A percentile compares a stretch with the other conserved stretches of the same genome.
Conservation (phyloP, 345 rosid genomes). For the Melastoma malabathricum region DNA sequence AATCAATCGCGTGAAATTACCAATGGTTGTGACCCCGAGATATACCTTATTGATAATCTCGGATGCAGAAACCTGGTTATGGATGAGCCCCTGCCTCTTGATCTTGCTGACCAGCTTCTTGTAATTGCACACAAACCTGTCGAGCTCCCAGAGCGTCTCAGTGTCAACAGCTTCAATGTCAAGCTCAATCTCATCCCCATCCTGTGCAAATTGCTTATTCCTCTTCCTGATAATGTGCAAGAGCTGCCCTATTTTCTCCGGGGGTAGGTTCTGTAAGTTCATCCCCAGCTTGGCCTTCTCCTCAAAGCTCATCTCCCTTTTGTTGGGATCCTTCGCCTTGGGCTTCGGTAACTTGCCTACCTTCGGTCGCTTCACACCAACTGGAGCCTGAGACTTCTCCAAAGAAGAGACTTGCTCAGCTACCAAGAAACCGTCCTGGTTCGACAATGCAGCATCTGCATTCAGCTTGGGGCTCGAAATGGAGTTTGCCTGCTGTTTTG, state of each 20-base stretch:
- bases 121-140: slow-evolving; percentile 19
- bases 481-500: not conserved
- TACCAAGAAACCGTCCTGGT: slow-evolving; percentile 1
- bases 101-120: slow-evolving; percentile 21
- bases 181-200: slow-evolving; percentile 29
- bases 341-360: slow-evolving; percentile 24
- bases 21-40: not conserved
- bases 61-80: slow-evolving; percentile 13
- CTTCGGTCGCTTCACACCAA: slow-evolving; percentile 7
- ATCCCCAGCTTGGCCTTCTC: slow-evolving; percentile 27
- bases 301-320: slow-evolving; percentile 29
- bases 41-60: slow-evolving; percentile 12
- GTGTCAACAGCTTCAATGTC: slow-evolving; percentile 27
- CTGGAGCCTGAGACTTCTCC: not conserved
- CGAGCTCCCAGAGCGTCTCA: slow-evolving; percentile 37
- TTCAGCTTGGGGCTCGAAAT: slow-evolving; percentile 6
- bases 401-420: not conserved
- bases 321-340: slow-evolving; percentile 22
- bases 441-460: slow-evolving; percentile 6
- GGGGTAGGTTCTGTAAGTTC: slow-evolving; percentile 22
- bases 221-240: slow-evolving; percentile 23
- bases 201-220: slow-evolving; percentile 16
- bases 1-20: not conserved
- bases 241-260: slow-evolving; percentile 26
- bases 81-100: slow-evolving; percentile 20